Evolutionary conservation across 768 basidiomycete species (phyloP), one percentile per base, ranked within the genome.

Genomic region (Kondoa subrosea): DNA sequence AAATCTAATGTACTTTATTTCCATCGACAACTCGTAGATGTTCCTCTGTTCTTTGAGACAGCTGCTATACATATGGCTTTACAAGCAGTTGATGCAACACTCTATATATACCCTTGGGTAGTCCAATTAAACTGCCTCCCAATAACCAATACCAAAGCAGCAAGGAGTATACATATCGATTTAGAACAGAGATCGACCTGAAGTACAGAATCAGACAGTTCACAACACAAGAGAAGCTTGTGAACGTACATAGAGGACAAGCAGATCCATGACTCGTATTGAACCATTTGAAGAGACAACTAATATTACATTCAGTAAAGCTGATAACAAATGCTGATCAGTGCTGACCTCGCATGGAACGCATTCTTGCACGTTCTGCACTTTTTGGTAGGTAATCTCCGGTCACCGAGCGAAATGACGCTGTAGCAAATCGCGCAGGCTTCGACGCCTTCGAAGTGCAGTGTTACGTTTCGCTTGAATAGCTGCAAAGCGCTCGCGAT

Each of bases 361-460:
- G n/a, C 60, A 62, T 73, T 71, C 50, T 65, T 64, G 71, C 74
- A 75, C 29, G 70, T 71, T 77, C 84, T 86, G 79, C 93, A 99
- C 0, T 89, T 85, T 74, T 91, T 92, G 73, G 84, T 84, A 0
- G 95, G 93, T 16, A 97, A 80, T 63, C 83, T 85, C 0, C 87
- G 85, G 74, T 97, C 95, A 57, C 90, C 56, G 16, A 66, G 69
- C 3, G 69, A 65, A 32, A 74, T 71, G 62, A 72, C 67, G 87
- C 88, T 89, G 76, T 92, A 93, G 74, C 91, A 93, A 69, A 99
- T 96, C 0, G 93, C 89, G 77, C 95, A 99, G 73, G 93, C 91
- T 1, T 88, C 88, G 76, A 91, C 87, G 3, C 93, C 93, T 71
- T 93, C 89, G 74, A 97, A 99, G 76, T 97, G 90, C 25, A 88